Conservation (phyloP, 169 alveolate genomes). For the Cryptosporidium viatorum region DNA sequence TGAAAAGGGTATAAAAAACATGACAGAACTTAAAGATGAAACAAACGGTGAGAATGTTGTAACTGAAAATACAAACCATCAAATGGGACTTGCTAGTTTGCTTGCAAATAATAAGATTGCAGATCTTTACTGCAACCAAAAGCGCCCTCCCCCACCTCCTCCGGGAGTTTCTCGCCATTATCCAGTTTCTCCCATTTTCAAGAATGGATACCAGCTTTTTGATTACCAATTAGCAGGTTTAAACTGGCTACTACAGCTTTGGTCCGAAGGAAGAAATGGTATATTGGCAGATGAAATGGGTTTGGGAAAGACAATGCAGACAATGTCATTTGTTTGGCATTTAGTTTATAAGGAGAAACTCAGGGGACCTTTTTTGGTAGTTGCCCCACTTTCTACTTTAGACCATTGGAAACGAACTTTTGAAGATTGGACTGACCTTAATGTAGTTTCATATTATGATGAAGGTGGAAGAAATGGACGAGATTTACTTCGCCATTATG, state of each 20-base stretch:
- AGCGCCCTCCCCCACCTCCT: constrained; percentile 76
- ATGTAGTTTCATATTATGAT: constrained; percentile 88
- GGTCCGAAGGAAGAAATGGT: constrained; percentile 88
- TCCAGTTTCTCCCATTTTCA: constrained; percentile 68
- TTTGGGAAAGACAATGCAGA: constrained; percentile 74
- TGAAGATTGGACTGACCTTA: constrained; percentile 91
- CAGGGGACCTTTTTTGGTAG: constrained; percentile 89
- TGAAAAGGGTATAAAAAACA: background rate
- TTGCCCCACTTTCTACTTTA: constrained; percentile 92
- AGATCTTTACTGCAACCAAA: constrained; percentile 57
- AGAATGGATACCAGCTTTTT: constrained; percentile 70
- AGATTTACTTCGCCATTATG: constrained; percentile 83
- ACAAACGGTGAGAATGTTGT: constrained; percentile 10
- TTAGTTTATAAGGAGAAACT: constrained; percentile 81
- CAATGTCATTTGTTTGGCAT: constrained; percentile 87
- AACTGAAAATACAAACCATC: constrained; percentile 2
- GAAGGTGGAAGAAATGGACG: constrained; percentile 90
- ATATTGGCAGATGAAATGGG: constrained; percentile 94
- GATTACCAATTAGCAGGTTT: constrained; percentile 81
- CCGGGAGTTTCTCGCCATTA: constrained; percentile 70
- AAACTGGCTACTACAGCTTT: constrained; percentile 87
- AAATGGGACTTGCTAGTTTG: constrained; percentile 63
- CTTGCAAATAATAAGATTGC: constrained; percentile 51
- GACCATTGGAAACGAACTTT: constrained; percentile 92
- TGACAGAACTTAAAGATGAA: background rate